Evolutionary conservation across 768 basidiomycete genomes (phyloP).

Genomic region (Hydnum rufescens): DNA sequence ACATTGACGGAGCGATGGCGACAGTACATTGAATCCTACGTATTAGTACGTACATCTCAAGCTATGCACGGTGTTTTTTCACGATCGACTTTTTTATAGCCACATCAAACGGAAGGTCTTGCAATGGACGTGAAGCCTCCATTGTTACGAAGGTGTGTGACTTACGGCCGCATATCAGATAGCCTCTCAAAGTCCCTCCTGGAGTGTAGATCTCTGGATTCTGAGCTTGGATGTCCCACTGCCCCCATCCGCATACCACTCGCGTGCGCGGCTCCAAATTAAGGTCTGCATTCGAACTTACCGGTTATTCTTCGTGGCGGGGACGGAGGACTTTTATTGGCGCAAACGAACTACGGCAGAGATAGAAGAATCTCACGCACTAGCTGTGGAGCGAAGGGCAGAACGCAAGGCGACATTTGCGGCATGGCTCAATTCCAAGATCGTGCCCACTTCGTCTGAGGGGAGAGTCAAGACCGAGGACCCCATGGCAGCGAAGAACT

Average conservation of each 20-base stretch:
- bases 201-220: background rate
- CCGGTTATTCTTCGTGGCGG: slow-evolving; percentile 56
- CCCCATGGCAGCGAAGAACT: too few relatives aligned
- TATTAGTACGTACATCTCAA: slow-evolving; percentile 15
- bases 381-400: background rate
- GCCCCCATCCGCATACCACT: slow-evolving; percentile 3
- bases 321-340: slow-evolving; percentile 20
- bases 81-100: background rate
- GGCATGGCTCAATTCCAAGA: slow-evolving; percentile 2
- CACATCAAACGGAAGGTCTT: slow-evolving; percentile 22
- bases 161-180: background rate
- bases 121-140: slow-evolving; percentile 20
- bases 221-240: background rate
- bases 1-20: slow-evolving; percentile 21
- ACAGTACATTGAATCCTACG: slow-evolving; percentile 24
- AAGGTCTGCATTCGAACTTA: slow-evolving; percentile 58
- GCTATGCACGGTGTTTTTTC: background rate
- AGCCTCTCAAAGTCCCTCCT: background rate
- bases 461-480: too few relatives aligned
- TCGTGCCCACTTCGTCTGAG: background rate
- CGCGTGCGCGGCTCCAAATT: slow-evolving; percentile 47
- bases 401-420: background rate
- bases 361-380: background rate
- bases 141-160: slow-evolving; percentile 13
- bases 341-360: slow-evolving; percentile 7